These are phyloP conservation scores for Plenodomus lindquistii DNA, from an alignment of 2,329 filamentous ascomycete genomes.

Conservation along the genomic window DNA sequence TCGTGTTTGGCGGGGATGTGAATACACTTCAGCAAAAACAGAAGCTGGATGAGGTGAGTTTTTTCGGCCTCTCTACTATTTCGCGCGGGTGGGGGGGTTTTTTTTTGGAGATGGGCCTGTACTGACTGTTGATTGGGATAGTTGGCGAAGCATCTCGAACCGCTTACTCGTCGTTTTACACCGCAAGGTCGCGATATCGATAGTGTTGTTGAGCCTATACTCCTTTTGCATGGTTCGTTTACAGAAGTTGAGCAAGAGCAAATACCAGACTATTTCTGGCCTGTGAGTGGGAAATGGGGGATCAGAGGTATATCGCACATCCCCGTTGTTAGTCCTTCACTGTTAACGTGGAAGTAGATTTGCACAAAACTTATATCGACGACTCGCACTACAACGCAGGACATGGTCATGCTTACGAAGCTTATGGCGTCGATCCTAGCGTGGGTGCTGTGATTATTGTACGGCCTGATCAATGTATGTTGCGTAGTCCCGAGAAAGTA, in stretches of 20 bases:
- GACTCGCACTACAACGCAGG: constrained; percentile 59
- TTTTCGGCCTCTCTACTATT: no score
- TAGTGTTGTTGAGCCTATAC: constrained; percentile 60
- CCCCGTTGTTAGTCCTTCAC: not conserved
- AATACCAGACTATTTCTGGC: constrained; percentile 62
- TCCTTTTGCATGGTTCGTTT: constrained; percentile 58
- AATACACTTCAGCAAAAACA: constrained; percentile 19
- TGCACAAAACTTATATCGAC: constrained; percentile 66
- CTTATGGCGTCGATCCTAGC: constrained; percentile 54
- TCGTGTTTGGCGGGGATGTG: constrained; percentile 56
- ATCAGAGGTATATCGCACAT: constrained; percentile 54
- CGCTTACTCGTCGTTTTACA: constrained; percentile 50
- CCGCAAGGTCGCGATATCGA: constrained; percentile 52
- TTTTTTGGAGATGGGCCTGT: not conserved
- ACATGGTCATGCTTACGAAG: constrained; percentile 61
- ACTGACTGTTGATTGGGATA: constrained; percentile 6
- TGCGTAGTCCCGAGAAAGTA: not conserved
- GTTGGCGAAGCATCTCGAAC: constrained; percentile 24
- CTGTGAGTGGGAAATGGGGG: constrained; percentile 58
- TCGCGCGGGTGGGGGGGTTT: no score
- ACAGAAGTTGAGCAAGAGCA: constrained; percentile 54
- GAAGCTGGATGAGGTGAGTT: constrained; percentile 46
- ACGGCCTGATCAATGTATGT: constrained; percentile 58
- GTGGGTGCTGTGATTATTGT: constrained; percentile 54
- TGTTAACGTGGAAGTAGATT: constrained; percentile 44